phyloP scores from a whole-genome alignment of 257 asterid species.

The Sherardia arvensis region DNA sequence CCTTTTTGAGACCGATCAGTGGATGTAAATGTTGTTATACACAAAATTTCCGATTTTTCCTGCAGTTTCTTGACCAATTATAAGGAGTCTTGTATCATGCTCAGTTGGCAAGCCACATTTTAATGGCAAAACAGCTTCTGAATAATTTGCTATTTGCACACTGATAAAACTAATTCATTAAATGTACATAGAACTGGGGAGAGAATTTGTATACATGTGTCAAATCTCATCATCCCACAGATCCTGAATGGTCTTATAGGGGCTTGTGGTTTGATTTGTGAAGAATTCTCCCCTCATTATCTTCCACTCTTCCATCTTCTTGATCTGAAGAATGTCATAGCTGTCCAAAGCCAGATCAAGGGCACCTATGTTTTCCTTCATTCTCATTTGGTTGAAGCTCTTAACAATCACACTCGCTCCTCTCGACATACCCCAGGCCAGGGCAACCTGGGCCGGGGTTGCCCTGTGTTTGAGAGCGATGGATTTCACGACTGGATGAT shows the following conservation, averaged over 20 bases:
- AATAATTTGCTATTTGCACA: not conserved
- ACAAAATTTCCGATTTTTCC: not conserved
- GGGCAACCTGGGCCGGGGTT: conserved; percentile 42
- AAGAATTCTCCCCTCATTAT: conserved; percentile 65
- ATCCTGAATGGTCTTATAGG: conserved; percentile 57
- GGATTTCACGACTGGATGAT: conserved; percentile 42
- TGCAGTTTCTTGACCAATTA: no score
- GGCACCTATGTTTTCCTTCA: conserved; percentile 65
- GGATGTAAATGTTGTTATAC: not conserved
- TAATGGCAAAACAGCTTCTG: not conserved
- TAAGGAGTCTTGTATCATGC: no score
- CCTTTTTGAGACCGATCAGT: not conserved
- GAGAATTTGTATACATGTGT: not conserved
- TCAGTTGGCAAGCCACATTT: no score
- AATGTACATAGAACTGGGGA: not conserved
- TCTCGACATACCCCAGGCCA: conserved; percentile 62
- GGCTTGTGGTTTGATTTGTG: conserved; percentile 58
- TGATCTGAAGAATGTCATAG: conserved; percentile 38
- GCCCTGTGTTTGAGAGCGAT: conserved; percentile 49
- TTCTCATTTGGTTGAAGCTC: conserved; percentile 58
- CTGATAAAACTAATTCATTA: not conserved
- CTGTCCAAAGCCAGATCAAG: conserved; percentile 36
- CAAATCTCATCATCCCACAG: conserved; percentile 82
- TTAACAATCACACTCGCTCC: conserved; percentile 67
- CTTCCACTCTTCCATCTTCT: conserved; percentile 52